Conservation (phyloP, 495 filamentous ascomycete genomes). For the Tuber melanosporum region DNA sequence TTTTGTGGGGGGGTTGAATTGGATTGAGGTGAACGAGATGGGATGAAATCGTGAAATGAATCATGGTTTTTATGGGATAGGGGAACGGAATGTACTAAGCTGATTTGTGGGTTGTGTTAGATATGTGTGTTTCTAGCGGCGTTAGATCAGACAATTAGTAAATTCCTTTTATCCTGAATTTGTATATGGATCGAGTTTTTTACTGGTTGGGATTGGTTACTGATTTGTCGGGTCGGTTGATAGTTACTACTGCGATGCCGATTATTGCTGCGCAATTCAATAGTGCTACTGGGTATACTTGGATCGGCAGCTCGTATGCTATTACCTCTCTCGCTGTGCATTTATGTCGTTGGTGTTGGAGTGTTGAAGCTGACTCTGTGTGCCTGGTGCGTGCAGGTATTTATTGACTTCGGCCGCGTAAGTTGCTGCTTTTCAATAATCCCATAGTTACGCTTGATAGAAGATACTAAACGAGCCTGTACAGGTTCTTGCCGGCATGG, state of each 20-base stretch:
- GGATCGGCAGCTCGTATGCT: constrained; percentile 65
- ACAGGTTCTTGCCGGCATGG: constrained; percentile 45
- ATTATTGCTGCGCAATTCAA: constrained; percentile 58
- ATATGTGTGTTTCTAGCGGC: constrained; percentile 54
- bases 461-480: constrained; percentile 9
- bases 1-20: not conserved
- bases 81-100: not conserved
- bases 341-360: constrained; percentile 41
- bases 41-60: not conserved
- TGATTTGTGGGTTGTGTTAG: constrained; percentile 30
- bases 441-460: constrained; percentile 4
- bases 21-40: not conserved
- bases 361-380: constrained; percentile 47
- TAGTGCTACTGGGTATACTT: constrained; percentile 61
- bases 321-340: constrained; percentile 50
- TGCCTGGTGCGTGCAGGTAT: constrained; percentile 46
- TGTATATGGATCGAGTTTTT: not conserved
- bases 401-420: constrained; percentile 45
- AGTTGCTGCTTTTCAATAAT: constrained; percentile 18
- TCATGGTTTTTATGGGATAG: constrained; percentile 6
- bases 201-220: not conserved
- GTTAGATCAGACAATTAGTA: constrained; percentile 55
- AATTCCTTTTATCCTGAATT: not conserved
- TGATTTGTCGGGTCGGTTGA: constrained; percentile 11
- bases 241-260: constrained; percentile 55